Base-by-base conservation (phyloP, 2,329 filamentous ascomycete genomes). In the Botryotinia convoluta region DNA sequence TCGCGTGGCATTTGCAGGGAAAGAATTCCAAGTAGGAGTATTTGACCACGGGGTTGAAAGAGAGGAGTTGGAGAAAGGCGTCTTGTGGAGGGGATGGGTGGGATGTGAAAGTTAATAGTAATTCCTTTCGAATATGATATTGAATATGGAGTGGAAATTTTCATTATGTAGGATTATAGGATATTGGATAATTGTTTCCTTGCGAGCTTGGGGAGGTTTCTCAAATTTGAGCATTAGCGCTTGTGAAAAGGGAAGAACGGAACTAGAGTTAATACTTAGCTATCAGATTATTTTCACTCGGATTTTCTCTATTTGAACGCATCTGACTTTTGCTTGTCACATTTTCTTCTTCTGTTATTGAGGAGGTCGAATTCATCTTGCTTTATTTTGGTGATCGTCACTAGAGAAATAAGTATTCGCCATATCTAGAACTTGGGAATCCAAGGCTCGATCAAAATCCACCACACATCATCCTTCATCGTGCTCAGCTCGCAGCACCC, bases 1-100 rank as follows among this genome's bases (percentile, higher is more conserved):
- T 97, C 83, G 87, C 88, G 78, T 98, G 95, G 94, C 93, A 97
- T 84, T 81, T 97, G 80, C 84, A 88, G 72, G 84, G 81, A 65
- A 80, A 81, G 72, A 51, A 72, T 0, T 72, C 35, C 1, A 29
- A 37, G 18, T 68, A 32, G 18, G 22, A 42, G 48, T 16, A 9
- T 32, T 10, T 42, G 9, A 18, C 65, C 12, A 42, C 22, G 22
- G 37, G n/a, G 48, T 32, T 68, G 37, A 37, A 42, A 7, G 22
- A 12, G 65, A 35, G 65, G 37, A 57, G 51, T 29, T 54, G 26
- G 51, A 29, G 26, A 54, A 29, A 22, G 48, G 48, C 65, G 45
- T 57, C 35, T 48, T 32, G 0, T 35, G 16, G 6, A 22, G 35
- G 22, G 5, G 5, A 14, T 51, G 16, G 26, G 37, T 39, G n/a